Evolutionary conservation across 2,329 filamentous ascomycete species (phyloP).

Genomic region (Trichophyton schoenleinii): DNA sequence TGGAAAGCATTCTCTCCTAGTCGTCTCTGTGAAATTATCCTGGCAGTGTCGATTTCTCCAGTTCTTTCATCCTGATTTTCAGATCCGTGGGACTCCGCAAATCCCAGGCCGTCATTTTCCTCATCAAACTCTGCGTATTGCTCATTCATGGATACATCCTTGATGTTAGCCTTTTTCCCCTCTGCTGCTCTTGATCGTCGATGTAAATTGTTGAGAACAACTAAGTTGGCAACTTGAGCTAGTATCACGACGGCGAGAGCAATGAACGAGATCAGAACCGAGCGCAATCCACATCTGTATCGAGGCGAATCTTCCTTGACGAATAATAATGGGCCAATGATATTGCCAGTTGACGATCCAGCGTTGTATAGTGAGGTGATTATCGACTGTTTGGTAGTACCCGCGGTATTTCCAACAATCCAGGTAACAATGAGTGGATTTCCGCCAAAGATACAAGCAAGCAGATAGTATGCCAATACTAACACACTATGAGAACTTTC

Average conservation of each 20-base stretch:
- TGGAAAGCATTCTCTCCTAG: conserved; percentile 30
- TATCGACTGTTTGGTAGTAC: conserved; percentile 54
- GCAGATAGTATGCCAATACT: conserved; percentile 51
- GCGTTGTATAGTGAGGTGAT: conserved; percentile 54
- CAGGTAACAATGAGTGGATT: conserved; percentile 56
- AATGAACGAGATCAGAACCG: conserved; percentile 35
- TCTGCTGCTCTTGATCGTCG: conserved; percentile 42
- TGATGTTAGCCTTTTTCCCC: conserved; percentile 48
- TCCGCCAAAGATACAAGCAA: conserved; percentile 53
- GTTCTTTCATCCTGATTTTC: conserved; percentile 8
- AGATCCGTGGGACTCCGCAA: not conserved
- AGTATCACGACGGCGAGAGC: conserved; percentile 42
- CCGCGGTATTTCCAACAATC: conserved; percentile 57
- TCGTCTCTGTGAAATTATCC: conserved; percentile 26
- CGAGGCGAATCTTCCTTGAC: conserved; percentile 43
- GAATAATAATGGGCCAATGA: conserved; percentile 55
- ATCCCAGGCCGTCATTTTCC: conserved; percentile 13
- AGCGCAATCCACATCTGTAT: conserved; percentile 46
- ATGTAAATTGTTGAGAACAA: conserved; percentile 44
- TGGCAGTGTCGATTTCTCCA: conserved; percentile 19
- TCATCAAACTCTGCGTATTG: conserved; percentile 19
- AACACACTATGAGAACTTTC: conserved; percentile 33
- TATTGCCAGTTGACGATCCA: conserved; percentile 50
- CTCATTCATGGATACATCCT: conserved; percentile 48
- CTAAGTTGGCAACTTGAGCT: conserved; percentile 43